A percentile compares a stretch with the other conserved stretches of the same genome.
phyloP scores from a whole-genome alignment of 1,284 basidiomycete species.

The Violaceomyces palustris region DNA sequence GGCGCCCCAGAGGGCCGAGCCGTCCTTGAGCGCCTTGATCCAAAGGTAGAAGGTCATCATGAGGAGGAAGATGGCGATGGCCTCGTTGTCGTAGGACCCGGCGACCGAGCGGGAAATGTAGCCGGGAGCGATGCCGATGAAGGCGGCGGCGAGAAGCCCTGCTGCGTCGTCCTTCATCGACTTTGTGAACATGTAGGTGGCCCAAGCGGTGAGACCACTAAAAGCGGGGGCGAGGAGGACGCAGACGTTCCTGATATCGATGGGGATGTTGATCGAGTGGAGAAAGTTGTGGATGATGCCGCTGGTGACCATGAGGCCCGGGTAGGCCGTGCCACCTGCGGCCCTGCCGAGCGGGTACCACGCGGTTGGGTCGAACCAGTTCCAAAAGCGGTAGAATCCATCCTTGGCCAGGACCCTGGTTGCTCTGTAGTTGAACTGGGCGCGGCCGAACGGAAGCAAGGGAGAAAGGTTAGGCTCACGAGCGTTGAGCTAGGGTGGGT shows the following conservation, averaged over 20 bases:
- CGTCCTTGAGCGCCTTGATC: conserved; percentile 93
- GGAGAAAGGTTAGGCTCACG: too few species aligned
- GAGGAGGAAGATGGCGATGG: conserved; percentile 98
- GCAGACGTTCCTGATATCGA: conserved; percentile 96
- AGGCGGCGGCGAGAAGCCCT: conserved; percentile 91
- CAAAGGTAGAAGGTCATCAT: conserved; percentile 98
- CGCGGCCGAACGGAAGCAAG: too few species aligned
- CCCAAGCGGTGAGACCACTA: conserved; percentile 90
- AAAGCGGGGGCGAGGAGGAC: conserved; percentile 95
- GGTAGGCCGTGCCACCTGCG: conserved; percentile 96
- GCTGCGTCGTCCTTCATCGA: conserved; percentile 62
- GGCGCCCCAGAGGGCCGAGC: conserved; percentile 85
- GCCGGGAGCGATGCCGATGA: conserved; percentile 91
- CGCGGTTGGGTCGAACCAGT: conserved; percentile 99
- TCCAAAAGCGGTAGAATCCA: conserved; percentile 56
- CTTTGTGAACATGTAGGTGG: conserved; percentile 65
- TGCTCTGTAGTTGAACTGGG: conserved; percentile 31
- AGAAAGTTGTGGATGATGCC: conserved; percentile 92
- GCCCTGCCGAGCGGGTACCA: conserved; percentile 95
- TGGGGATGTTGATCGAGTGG: conserved; percentile 82
- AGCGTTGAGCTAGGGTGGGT: conserved; percentile 4
- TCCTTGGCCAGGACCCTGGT: conserved; percentile 79
- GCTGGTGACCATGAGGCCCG: conserved; percentile 90
- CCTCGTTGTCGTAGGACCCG: conserved; percentile 99
- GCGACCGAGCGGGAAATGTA: conserved; percentile 99